Conservation (phyloP, 2,329 filamentous ascomycete species). For the Dactylonectria estremocensis region DNA sequence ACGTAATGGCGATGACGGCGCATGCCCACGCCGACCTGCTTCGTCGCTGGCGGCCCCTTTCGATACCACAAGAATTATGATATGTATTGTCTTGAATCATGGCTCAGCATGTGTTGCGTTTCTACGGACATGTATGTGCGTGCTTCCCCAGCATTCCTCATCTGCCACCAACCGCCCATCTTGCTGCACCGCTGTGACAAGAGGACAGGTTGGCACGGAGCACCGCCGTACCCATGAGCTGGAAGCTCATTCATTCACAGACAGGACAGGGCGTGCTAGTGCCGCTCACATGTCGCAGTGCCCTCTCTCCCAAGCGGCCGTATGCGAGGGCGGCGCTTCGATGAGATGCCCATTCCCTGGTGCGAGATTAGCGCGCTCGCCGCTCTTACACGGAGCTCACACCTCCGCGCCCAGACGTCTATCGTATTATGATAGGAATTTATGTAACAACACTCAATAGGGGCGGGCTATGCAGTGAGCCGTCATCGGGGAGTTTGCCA, state of each 20-base stretch:
- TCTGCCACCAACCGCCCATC: not conserved
- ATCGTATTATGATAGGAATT: slow-evolving; percentile 29
- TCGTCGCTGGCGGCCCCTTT: slow-evolving; percentile 14
- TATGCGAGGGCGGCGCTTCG: too few species aligned
- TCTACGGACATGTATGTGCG: too few species aligned
- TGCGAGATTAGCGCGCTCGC: slow-evolving; percentile 29
- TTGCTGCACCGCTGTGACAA: not conserved
- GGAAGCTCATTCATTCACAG: not conserved
- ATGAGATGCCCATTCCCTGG: slow-evolving; percentile 15
- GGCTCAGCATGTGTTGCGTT: not conserved
- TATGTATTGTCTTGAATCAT: slow-evolving; percentile 2
- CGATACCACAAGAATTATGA: not conserved
- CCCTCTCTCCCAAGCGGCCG: not conserved
- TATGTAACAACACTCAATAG: slow-evolving; percentile 21
- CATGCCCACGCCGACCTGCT: slow-evolving; percentile 13
- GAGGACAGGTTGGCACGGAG: too few species aligned
- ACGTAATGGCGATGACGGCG: slow-evolving; percentile 50
- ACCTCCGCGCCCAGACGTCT: slow-evolving; percentile 10
- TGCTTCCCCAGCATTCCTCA: not conserved
- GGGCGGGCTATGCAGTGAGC: not conserved
- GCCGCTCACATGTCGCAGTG: slow-evolving; percentile 23
- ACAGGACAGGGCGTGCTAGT: not conserved
- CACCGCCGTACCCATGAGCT: too few species aligned
- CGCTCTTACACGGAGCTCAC: slow-evolving; percentile 7
- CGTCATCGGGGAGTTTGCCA: slow-evolving; percentile 4